Evolutionary conservation across 2,329 filamentous ascomycete genomes (phyloP).

Genomic region (Neonectria coccinea): DNA sequence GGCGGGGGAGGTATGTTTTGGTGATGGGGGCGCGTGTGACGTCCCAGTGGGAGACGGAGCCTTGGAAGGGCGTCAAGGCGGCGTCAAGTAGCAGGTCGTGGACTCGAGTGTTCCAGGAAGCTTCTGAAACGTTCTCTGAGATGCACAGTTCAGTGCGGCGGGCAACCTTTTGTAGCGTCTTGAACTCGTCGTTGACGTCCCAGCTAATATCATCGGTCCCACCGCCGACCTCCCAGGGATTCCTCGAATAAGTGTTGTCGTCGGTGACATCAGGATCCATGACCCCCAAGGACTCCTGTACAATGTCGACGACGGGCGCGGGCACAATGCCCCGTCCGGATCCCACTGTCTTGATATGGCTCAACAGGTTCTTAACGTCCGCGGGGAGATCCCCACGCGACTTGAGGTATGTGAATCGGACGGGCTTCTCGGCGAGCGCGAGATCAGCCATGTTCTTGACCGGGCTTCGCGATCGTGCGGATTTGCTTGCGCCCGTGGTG

Average conservation of each 20-base stretch:
- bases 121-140: conserved; percentile 13
- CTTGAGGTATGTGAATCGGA: not conserved
- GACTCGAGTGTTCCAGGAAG: conserved; percentile 13
- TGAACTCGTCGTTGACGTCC: conserved; percentile 4
- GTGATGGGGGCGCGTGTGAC: conserved; percentile 10
- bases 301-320: not conserved
- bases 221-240: not conserved
- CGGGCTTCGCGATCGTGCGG: not conserved
- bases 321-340: not conserved
- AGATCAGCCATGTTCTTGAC: not conserved
- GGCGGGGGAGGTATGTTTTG: conserved; percentile 4
- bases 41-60: conserved; percentile 2
- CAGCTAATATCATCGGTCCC: no score
- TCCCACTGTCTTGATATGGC: not conserved
- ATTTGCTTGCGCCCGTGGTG: not conserved
- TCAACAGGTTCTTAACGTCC: not conserved
- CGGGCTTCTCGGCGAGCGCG: not conserved
- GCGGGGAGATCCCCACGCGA: not conserved
- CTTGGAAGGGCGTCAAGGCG: not conserved
- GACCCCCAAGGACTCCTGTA: not conserved
- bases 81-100: conserved; percentile 13
- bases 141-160: conserved; percentile 1
- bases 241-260: not conserved
- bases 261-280: not conserved
- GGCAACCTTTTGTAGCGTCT: conserved; percentile 3